Base-by-base conservation (phyloP, 73 alveolate species). In the Durusdinium trenchii region DNA sequence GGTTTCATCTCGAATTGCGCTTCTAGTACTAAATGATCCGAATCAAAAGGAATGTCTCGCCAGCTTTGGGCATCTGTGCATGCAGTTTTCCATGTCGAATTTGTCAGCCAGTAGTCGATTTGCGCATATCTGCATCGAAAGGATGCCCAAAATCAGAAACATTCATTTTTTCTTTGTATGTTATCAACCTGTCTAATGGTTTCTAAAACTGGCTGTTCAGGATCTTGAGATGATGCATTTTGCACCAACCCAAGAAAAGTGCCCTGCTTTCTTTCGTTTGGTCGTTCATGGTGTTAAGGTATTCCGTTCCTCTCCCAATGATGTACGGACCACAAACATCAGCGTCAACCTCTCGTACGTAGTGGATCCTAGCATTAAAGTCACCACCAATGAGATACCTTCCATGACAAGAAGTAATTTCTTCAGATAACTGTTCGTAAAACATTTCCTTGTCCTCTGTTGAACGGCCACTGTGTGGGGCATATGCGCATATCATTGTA, bases 301-400 rank as follows among this genome's bases (percentile, higher is more conserved):
- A 83, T 50, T 47, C 93, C 50, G 30, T 47, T 36, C 76, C 93
- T 35, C 93, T 83, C 47, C 76, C 73, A 0, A 83, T 9, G 7
- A 83, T 83, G 35, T 83, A 35, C 3, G 92, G 92, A 2, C 92
- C 92, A n/a, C 92, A n/a, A n/a, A n/a, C n/a, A 81, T 81, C 92
- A 26, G 48, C n/a, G 61, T 81, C 92, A 6, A 47, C 61, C 30
- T 81, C 92, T 71, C 92, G 16, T 6, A 81, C 92, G 35, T 14
- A n/a, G 48, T 81, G 92, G 18, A 81, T 81, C 32, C n/a, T n/a
- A n/a, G n/a, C n/a, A n/a, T n/a, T n/a, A n/a, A n/a, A n/a, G n/a
- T n/a, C n/a, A n/a, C n/a, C 92, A 48, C 48, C 71, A 48, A 43
- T 10, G 28, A 43, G 48, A 81, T 20, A 36, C 30, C 83, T 28